Percentiles rank a stretch among this genome's conserved stretches.
Conservation (phyloP, 2,329 filamentous ascomycete species). For the Lasiodiplodia theobromae region DNA sequence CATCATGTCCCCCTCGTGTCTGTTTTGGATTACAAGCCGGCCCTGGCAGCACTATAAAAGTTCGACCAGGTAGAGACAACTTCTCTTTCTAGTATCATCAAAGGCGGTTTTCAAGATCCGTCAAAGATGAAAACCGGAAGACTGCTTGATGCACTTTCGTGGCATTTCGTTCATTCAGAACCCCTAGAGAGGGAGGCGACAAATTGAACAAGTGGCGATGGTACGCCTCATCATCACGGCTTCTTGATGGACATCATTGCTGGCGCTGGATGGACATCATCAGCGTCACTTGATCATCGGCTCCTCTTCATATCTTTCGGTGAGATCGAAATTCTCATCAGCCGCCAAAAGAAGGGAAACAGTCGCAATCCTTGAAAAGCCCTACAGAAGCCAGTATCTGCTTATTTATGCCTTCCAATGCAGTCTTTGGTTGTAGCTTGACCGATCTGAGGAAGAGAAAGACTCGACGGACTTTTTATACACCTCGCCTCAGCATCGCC, state of each 20-base stretch:
- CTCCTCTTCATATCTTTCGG: neutral
- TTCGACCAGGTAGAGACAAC: neutral
- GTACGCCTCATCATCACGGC: neutral
- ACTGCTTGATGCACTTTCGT: neutral
- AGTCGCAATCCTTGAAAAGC: no score
- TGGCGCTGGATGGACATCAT: neutral
- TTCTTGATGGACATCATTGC: neutral
- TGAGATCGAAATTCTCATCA: no score
- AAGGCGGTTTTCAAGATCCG: neutral
- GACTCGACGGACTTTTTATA: no score
- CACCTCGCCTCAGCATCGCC: no score
- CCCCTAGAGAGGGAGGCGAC: neutral
- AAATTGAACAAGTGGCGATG: neutral
- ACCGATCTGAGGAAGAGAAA: no score
- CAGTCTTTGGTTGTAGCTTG: no score
- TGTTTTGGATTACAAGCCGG: neutral
- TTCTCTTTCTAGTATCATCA: neutral
- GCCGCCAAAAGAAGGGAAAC: no score
- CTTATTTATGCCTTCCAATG: no score
- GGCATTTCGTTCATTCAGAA: neutral
- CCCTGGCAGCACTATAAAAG: neutral
- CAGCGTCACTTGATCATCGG: neutral
- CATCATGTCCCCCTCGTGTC: neutral
- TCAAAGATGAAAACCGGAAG: no score
- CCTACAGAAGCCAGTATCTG: no score